Conservation (phyloP, 257 asterid species). For the Oldenlandia corymbosa region DNA sequence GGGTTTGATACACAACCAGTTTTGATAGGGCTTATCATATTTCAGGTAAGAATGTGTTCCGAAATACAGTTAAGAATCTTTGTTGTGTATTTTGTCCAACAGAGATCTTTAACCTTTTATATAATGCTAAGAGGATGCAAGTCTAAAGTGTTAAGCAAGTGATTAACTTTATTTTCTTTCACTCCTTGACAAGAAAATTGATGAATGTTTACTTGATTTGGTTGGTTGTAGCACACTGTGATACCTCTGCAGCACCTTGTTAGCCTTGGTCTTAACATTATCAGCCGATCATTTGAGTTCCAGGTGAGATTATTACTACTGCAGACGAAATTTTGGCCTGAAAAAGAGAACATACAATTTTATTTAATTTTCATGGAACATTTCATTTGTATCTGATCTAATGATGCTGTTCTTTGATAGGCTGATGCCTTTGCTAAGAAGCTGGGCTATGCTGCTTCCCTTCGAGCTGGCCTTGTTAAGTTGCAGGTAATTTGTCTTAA, state of each 20-base stretch:
- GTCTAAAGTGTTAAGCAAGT: background rate
- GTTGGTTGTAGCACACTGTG: constrained; percentile 80
- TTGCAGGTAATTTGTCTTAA: constrained; percentile 56
- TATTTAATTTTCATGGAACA: background rate
- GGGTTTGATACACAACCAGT: constrained; percentile 98
- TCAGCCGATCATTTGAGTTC: constrained; percentile 92
- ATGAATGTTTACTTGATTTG: constrained; percentile 6
- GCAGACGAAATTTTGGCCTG: constrained; percentile 2
- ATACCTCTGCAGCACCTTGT: constrained; percentile 91
- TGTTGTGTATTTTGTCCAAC: background rate
- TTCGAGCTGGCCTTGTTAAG: constrained; percentile 89
- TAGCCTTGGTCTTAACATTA: constrained; percentile 81
- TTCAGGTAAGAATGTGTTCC: constrained; percentile 53
- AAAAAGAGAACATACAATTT: background rate
- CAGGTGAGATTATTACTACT: constrained; percentile 56
- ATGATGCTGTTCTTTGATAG: constrained; percentile 30
- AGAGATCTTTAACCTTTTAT: background rate
- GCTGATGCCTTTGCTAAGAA: constrained; percentile 95
- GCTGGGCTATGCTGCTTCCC: constrained; percentile 75
- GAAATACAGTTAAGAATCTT: background rate
- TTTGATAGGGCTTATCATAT: constrained; percentile 89
- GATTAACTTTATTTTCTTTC: background rate
- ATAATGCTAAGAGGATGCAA: background rate
- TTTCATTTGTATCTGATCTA: background rate
- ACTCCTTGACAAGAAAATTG: constrained; percentile 7